Conservation (phyloP, 768 basidiomycete species). For the Suillus alpinus region DNA sequence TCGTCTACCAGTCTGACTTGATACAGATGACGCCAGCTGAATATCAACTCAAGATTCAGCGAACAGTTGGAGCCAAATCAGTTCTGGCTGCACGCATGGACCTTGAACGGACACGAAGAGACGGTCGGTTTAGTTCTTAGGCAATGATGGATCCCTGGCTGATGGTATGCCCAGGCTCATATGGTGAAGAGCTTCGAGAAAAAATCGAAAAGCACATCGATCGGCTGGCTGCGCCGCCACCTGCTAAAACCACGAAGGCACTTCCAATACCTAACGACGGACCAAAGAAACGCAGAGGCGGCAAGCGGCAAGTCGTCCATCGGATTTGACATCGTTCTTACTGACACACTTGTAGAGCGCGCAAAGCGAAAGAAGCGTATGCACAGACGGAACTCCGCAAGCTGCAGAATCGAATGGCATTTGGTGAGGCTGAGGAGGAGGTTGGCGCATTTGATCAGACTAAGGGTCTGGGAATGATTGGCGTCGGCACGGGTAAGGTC, state of each 20-base stretch:
- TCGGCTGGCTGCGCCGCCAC: constrained; percentile 89
- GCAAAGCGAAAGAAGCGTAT: constrained; percentile 98
- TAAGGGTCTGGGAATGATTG: constrained; percentile 98
- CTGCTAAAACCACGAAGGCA: constrained; percentile 89
- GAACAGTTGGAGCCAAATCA: constrained; percentile 91
- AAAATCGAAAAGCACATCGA: constrained; percentile 95
- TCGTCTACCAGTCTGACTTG: constrained; percentile 92
- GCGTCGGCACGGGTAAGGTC: constrained; percentile 81
- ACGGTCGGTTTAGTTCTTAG: constrained; percentile 52
- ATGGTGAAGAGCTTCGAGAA: constrained; percentile 74
- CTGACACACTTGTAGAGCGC: constrained; percentile 54
- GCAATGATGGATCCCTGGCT: constrained; percentile 2
- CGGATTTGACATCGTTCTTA: background rate
- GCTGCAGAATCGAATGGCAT: constrained; percentile 94
- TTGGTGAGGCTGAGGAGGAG: constrained; percentile 94
- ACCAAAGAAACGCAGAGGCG: constrained; percentile 92
- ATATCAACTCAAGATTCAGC: constrained; percentile 87
- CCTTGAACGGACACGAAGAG: constrained; percentile 75
- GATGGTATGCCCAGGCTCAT: constrained; percentile 49
- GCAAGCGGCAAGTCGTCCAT: constrained; percentile 67
- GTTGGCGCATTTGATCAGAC: constrained; percentile 96
- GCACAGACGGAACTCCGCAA: constrained; percentile 96
- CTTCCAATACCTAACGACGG: constrained; percentile 94
- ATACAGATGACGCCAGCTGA: constrained; percentile 85
- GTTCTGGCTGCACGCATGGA: constrained; percentile 92